Percentiles rank a stretch among this genome's conserved stretches.
These are phyloP conservation scores for Groenewaldozyma salmanticensis DNA, from an alignment of 805 yeast genomes.

Conservation along the genomic window DNA sequence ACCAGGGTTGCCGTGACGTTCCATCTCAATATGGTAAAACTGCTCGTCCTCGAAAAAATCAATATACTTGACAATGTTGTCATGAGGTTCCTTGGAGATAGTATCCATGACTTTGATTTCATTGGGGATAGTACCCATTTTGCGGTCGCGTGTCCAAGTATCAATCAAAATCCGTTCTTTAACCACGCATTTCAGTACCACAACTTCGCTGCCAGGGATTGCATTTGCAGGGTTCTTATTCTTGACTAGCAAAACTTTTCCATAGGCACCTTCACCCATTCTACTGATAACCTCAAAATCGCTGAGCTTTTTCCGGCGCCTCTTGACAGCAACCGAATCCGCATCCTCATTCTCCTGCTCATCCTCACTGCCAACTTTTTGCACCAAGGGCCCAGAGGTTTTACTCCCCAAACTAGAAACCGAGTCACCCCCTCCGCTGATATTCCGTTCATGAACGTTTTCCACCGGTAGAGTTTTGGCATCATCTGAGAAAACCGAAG, in stretches of 20 bases:
- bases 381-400: neutral
- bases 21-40: conserved; percentile 84
- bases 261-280: conserved; percentile 96
- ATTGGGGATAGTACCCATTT: conserved; percentile 88
- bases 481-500: neutral
- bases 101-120: conserved; percentile 89
- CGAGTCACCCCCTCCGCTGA: too few species aligned
- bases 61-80: conserved; percentile 71
- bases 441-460: neutral
- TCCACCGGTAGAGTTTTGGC: neutral
- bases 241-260: conserved; percentile 76
- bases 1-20: conserved; percentile 84
- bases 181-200: conserved; percentile 80
- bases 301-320: conserved; percentile 59
- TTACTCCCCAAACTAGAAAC: neutral
- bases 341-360: neutral
- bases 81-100: conserved; percentile 58
- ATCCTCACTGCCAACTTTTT: neutral
- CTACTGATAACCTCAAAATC: conserved; percentile 66
- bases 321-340: conserved; percentile 46
- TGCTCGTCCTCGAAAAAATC: conserved; percentile 91
- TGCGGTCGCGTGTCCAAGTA: conserved; percentile 93
- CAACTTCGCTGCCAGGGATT: conserved; percentile 17
- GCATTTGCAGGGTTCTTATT: conserved; percentile 57
- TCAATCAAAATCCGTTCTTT: conserved; percentile 91